Conservation (phyloP, 2,329 filamentous ascomycete species). For the Cordyceps cateniannulata region DNA sequence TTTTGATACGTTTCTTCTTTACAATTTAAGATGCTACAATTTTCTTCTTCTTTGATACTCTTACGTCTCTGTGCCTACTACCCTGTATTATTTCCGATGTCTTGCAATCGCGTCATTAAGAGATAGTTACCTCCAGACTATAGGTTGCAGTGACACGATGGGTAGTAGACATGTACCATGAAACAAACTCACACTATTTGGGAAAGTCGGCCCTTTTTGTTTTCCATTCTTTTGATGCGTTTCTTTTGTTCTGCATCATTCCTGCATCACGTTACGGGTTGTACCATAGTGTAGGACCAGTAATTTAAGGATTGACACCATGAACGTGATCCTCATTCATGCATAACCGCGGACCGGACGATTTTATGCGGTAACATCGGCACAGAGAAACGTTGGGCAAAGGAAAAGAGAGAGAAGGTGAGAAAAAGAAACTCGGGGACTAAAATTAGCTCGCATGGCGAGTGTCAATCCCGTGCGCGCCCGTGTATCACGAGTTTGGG, state of each 20-base stretch:
- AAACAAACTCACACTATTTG: no score
- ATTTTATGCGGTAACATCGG: neutral
- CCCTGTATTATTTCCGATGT: neutral
- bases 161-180: no score
- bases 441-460: neutral
- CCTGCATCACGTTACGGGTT: no score
- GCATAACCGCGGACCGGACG: neutral
- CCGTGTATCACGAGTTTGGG: neutral
- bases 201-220: no score
- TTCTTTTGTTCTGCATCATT: no score
- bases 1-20: no score
- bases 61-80: neutral
- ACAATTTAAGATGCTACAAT: neutral
- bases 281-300: neutral
- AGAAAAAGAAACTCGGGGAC: neutral
- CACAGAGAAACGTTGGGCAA: neutral
- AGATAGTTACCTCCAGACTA: no score
- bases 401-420: neutral
- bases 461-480: neutral
- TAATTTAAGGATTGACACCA: neutral
- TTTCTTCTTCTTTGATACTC: neutral
- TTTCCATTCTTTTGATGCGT: neutral
- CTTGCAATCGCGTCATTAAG: no score
- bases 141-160: no score
- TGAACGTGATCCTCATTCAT: constrained; percentile 3